Percentiles rank a stretch among this genome's conserved stretches.
These are phyloP conservation scores for Candida vartiovaarae DNA, from an alignment of 805 yeast species.

Conservation along the genomic window DNA sequence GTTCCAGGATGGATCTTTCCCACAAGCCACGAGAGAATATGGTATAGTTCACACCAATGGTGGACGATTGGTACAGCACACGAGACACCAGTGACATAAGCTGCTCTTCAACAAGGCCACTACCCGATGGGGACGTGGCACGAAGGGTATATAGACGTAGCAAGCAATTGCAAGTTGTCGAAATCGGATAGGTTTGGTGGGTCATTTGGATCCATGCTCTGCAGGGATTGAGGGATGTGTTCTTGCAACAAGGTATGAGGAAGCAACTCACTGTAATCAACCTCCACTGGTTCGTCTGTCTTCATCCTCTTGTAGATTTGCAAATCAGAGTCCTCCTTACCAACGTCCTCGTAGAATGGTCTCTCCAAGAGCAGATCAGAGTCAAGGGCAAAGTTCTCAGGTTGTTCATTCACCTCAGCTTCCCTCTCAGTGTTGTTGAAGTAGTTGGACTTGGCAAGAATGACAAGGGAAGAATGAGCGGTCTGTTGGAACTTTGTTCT, in stretches of 20 bases:
- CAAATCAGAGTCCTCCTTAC: conserved; percentile 38
- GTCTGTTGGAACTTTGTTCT: conserved; percentile 76
- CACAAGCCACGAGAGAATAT: conserved; percentile 77
- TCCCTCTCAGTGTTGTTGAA: conserved; percentile 22
- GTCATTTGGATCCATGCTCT: conserved; percentile 63
- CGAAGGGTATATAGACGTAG: conserved; percentile 56
- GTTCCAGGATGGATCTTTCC: conserved; percentile 87
- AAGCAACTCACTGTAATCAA: conserved; percentile 37
- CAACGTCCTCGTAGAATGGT: conserved; percentile 60
- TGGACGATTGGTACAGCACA: conserved; percentile 46
- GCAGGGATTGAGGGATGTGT: conserved; percentile 51
- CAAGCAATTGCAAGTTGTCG: conserved; percentile 73
- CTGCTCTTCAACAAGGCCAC: conserved; percentile 74
- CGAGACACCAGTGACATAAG: conserved; percentile 70
- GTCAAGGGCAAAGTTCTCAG: conserved; percentile 55
- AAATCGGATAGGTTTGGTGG: conserved; percentile 68
- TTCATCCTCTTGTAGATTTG: conserved; percentile 32
- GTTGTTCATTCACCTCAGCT: conserved; percentile 32
- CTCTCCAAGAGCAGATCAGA: conserved; percentile 75
- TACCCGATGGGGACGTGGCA: conserved; percentile 65
- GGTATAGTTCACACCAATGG: conserved; percentile 55
- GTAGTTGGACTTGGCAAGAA: conserved; percentile 53
- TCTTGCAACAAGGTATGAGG: conserved; percentile 59
- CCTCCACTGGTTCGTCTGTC: conserved; percentile 28
- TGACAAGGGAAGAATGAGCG: conserved; percentile 66